Evolutionary conservation across 2,329 filamentous ascomycete species (phyloP), one percentile per base, ranked within the genome.

Genomic region (Aspergillus flavus): DNA sequence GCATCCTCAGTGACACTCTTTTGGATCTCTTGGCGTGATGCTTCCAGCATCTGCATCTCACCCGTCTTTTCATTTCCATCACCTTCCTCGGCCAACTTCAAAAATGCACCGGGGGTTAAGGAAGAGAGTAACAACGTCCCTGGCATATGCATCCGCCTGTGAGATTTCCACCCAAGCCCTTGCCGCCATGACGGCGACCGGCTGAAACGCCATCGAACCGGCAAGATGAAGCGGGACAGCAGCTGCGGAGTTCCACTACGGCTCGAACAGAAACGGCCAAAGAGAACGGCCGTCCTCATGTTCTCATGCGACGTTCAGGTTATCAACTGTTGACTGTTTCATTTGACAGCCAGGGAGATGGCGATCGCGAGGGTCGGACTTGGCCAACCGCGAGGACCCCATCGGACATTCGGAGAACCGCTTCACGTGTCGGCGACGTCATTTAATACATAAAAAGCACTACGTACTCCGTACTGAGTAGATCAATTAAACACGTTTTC

Each of bases 31-130:
- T 88, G 82, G 48, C 91, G 84, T 43, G 94, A 97, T 2, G 85
- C 87, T 75, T 93, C 87, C 16, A 97, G 85, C 94, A 97, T 97
- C 68, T 92, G 90, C 78, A 86, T 86, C 79, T 97, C 94, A 30
- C 87, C 87, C 3, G 94, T 97, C 72, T 90, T 83, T 30, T 80
- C 81, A 69, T 82, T 78, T 59, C 76, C 76, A 52, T 75, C 72
- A 32, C 83, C 78, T 52, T 85, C 79, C 65, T 86, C 81, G 56
- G 83, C 83, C 50, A 89, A 78, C 60, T 85, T 80, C 45, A 90
- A 83, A 66, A 89, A 88, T 1, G 84, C 86, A 6, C 82, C 83
- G 0, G 87, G 86, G 28, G 82, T 85, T 57, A 89, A 76, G 7
- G 79, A 77, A n/a, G 81, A 80, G 61, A 79, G 70, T 4, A 81